Conservation (phyloP, 768 basidiomycete genomes). For the Agrocybe praecox region DNA sequence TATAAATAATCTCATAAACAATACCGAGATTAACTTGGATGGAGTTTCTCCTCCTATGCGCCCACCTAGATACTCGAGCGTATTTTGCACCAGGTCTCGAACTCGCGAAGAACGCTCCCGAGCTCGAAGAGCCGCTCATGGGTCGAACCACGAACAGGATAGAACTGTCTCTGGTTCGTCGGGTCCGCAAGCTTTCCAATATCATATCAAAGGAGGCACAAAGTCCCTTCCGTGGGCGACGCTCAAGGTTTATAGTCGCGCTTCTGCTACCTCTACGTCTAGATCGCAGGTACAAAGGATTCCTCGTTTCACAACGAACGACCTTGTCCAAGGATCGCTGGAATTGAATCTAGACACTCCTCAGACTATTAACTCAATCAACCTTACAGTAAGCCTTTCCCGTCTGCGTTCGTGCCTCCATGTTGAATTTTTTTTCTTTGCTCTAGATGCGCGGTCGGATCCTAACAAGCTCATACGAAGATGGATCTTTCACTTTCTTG, state of each 20-base stretch:
- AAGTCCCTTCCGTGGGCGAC: slow-evolving; percentile 24
- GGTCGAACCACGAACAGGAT: not conserved
- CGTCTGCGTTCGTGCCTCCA: not conserved
- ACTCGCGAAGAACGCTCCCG: not conserved
- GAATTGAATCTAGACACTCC: slow-evolving; percentile 30
- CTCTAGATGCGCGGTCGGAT: slow-evolving; percentile 31
- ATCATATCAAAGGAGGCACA: slow-evolving; percentile 13
- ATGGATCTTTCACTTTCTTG: slow-evolving; percentile 30
- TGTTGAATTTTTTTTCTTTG: not conserved
- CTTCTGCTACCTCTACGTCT: slow-evolving; percentile 7
- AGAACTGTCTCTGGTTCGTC: slow-evolving; percentile 4
- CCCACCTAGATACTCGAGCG: slow-evolving; percentile 17
- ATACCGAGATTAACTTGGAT: not conserved
- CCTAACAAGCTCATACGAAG: slow-evolving; percentile 27
- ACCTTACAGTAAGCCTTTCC: slow-evolving; percentile 22
- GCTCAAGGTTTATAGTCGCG: slow-evolving; percentile 24
- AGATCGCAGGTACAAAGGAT: slow-evolving; percentile 10
- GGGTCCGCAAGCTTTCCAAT: slow-evolving; percentile 16
- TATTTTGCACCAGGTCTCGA: slow-evolving; percentile 4
- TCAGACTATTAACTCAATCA: slow-evolving; percentile 29
- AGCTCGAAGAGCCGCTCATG: not conserved
- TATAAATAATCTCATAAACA: not conserved
- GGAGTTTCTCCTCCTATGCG: not conserved
- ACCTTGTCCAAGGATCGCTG: slow-evolving; percentile 28
- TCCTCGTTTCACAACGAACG: slow-evolving; percentile 24